Evolutionary conservation across 148 eudicot species (phyloP).

Genomic region (Rhododendron molle): DNA sequence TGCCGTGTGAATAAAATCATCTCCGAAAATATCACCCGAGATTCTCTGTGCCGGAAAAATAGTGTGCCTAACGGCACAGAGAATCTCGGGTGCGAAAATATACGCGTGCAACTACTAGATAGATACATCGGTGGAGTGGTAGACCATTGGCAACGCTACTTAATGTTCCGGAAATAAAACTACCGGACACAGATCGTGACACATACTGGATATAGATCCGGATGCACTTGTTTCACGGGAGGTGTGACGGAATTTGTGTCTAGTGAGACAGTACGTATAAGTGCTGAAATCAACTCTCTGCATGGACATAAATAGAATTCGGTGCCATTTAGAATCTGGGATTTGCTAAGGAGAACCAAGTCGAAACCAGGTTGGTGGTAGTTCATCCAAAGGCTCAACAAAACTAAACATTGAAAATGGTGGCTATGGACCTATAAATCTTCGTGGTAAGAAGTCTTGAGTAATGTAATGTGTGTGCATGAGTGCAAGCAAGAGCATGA

Average conservation of each 20-base stretch:
- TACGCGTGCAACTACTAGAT: too few relatives aligned
- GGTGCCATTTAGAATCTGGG: neutral
- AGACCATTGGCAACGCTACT: too few relatives aligned
- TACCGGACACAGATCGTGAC: too few relatives aligned
- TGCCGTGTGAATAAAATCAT: neutral
- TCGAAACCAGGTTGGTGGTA: neutral
- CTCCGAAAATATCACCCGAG: neutral
- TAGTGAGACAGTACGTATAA: too few relatives aligned
- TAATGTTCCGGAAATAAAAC: too few relatives aligned
- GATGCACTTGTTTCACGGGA: neutral
- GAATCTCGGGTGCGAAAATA: too few relatives aligned
- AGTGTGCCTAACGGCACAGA: too few relatives aligned
- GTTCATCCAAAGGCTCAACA: neutral
- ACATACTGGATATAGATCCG: neutral
- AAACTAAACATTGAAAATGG: neutral
- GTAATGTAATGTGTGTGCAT: too few relatives aligned
- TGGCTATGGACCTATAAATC: conserved; percentile 1
- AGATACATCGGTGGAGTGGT: too few relatives aligned
- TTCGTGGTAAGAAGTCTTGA: neutral
- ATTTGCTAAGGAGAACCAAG: neutral
- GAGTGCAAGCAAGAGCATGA: neutral
- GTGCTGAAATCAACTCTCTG: neutral
- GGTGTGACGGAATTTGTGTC: too few relatives aligned
- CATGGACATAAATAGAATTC: neutral
- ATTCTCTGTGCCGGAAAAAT: too few relatives aligned